Percentiles rank a stretch among this genome's conserved stretches.
phyloP scores from a whole-genome alignment of 768 basidiomycete species.

The Lactifluus pinguis region DNA sequence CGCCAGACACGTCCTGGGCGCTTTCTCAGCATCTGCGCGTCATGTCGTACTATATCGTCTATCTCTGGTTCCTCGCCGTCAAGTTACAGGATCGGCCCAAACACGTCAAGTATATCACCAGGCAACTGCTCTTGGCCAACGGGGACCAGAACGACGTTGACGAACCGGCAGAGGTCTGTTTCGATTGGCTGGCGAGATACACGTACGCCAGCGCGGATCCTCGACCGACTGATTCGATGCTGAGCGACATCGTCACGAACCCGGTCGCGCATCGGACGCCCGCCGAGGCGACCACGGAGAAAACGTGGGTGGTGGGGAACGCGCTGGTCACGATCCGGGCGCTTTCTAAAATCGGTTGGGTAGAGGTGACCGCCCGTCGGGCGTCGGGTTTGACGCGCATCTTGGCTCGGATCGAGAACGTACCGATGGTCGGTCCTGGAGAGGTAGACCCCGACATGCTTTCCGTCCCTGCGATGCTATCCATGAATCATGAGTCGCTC shows the following conservation, averaged over 20 bases:
- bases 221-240: slow-evolving; percentile 67
- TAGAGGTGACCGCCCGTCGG: slow-evolving; percentile 74
- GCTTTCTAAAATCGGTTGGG: slow-evolving; percentile 72
- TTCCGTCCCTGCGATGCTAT: slow-evolving; percentile 60
- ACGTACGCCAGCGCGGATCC: slow-evolving; percentile 93
- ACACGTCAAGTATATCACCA: slow-evolving; percentile 79
- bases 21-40: slow-evolving; percentile 86
- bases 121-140: slow-evolving; percentile 80
- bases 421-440: slow-evolving; percentile 75
- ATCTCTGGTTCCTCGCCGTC: slow-evolving; percentile 89
- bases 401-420: slow-evolving; percentile 80
- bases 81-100: slow-evolving; percentile 71
- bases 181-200: slow-evolving; percentile 95
- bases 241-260: slow-evolving; percentile 73
- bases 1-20: slow-evolving; percentile 67
- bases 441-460: slow-evolving; percentile 76
- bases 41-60: slow-evolving; percentile 84
- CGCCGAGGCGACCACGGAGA: slow-evolving; percentile 43
- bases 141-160: slow-evolving; percentile 66
- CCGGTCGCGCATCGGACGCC: slow-evolving; percentile 27
- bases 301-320: slow-evolving; percentile 82
- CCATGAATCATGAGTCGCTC: slow-evolving; percentile 49
- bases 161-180: slow-evolving; percentile 90
- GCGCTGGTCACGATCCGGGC: slow-evolving; percentile 76
- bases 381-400: slow-evolving; percentile 86